Conservation (phyloP, 768 basidiomycete genomes). For the Baorangia bicolor region DNA sequence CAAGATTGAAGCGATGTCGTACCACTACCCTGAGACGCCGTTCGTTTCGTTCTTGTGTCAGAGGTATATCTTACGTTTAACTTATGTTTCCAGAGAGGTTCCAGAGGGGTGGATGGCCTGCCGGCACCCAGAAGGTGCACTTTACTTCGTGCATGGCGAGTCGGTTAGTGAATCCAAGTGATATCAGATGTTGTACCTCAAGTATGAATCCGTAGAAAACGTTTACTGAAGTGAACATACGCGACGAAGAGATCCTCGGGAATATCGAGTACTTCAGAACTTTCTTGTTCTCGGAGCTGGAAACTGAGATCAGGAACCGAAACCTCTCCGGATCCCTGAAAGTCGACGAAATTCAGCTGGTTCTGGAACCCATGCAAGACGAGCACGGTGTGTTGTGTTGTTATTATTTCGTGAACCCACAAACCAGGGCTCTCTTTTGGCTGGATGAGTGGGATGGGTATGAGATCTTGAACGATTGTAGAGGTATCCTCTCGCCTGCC, state of each 20-base stretch:
- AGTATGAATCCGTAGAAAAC: slow-evolving; percentile 40
- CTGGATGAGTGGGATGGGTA: slow-evolving; percentile 42
- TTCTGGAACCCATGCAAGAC: slow-evolving; percentile 41
- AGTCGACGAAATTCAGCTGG: slow-evolving; percentile 37
- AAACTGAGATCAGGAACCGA: slow-evolving; percentile 3
- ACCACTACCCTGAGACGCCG: slow-evolving; percentile 18
- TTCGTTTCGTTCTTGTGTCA: slow-evolving; percentile 10
- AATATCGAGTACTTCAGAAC: slow-evolving; percentile 38
- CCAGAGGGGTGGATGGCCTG: slow-evolving; percentile 45
- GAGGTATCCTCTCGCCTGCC: slow-evolving; percentile 13
- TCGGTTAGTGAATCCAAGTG: slow-evolving; percentile 40
- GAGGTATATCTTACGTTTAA: background rate
- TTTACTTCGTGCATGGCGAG: slow-evolving; percentile 52
- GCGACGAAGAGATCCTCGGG: slow-evolving; percentile 31
- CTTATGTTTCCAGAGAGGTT: slow-evolving; percentile 3
- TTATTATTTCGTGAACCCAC: slow-evolving; percentile 56
- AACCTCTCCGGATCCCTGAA: slow-evolving; percentile 30
- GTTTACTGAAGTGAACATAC: slow-evolving; percentile 56
- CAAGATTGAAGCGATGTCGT: slow-evolving; percentile 16
- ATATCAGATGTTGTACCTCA: background rate
- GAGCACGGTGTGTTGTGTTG: slow-evolving; percentile 24
- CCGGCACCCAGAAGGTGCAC: slow-evolving; percentile 60
- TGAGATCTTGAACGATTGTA: slow-evolving; percentile 31
- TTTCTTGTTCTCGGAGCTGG: slow-evolving; percentile 21
- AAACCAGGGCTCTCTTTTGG: slow-evolving; percentile 51